Percentiles rank a stretch among this genome's conserved stretches.
Evolutionary conservation across 805 yeast genomes (phyloP).

Genomic region (Torulaspora delbrueckii): DNA sequence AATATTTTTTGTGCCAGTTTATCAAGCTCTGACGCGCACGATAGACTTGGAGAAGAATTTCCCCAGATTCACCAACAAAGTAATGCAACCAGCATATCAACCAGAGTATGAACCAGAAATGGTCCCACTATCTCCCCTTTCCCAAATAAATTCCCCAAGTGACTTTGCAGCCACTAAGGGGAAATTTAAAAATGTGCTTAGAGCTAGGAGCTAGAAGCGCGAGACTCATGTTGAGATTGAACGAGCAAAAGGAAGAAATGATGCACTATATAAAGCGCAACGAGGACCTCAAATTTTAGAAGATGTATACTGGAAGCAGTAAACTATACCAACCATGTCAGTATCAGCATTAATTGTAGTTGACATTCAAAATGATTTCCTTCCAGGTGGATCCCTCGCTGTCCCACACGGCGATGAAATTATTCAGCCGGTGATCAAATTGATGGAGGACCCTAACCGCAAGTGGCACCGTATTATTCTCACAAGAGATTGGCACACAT

Average conservation of each 20-base stretch:
- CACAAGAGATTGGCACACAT: slow-evolving; percentile 88
- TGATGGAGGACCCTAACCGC: slow-evolving; percentile 40
- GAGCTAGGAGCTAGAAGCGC: background rate
- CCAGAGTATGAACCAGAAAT: too few relatives aligned
- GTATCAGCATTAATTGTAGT: slow-evolving; percentile 60
- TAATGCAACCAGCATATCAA: too few relatives aligned
- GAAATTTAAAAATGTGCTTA: background rate
- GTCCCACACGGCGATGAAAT: slow-evolving; percentile 59
- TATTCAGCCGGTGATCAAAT: slow-evolving; percentile 46
- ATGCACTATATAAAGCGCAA: background rate
- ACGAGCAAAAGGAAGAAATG: background rate
- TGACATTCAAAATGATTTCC: slow-evolving; percentile 83
- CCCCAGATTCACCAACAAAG: too few relatives aligned
- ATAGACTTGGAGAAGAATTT: background rate
- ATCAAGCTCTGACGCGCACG: slow-evolving; percentile 3
- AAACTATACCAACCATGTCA: slow-evolving; percentile 3
- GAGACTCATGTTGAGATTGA: background rate
- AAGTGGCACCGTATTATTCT: slow-evolving; percentile 64
- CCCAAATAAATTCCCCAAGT: background rate
- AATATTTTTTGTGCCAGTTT: slow-evolving; percentile 1
- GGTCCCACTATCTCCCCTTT: background rate
- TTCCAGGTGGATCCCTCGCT: slow-evolving; percentile 73
- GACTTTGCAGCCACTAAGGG: background rate
- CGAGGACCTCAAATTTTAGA: too few relatives aligned
- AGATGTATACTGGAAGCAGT: too few relatives aligned